These are phyloP conservation scores for Colletotrichum plurivorum DNA, from an alignment of 2,329 filamentous ascomycete species.

Conservation along the genomic window DNA sequence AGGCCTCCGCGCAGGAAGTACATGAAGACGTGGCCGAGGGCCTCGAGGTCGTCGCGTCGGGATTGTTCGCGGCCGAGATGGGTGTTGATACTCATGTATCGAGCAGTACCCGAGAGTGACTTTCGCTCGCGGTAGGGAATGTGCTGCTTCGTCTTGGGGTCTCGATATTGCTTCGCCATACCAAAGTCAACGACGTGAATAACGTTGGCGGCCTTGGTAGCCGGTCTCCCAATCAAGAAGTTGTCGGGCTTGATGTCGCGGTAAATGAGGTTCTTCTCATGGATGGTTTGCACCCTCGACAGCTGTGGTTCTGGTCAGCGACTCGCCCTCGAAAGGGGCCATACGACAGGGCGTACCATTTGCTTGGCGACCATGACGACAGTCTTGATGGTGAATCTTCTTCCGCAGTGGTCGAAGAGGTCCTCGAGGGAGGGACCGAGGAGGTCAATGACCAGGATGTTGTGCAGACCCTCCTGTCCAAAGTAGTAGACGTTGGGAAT, in stretches of 20 bases:
- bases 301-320: constrained; percentile 64
- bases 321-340: neutral
- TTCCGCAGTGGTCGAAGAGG: constrained; percentile 96
- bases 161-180: constrained; percentile 99
- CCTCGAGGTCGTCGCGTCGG: constrained; percentile 94
- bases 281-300: constrained; percentile 91
- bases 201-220: constrained; percentile 95
- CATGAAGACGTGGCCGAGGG: constrained; percentile 82
- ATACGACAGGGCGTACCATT: constrained; percentile 73
- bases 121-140: constrained; percentile 98
- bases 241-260: constrained; percentile 99
- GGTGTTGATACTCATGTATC: constrained; percentile 99
- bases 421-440: constrained; percentile 96
- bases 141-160: constrained; percentile 99
- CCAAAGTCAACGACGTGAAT: constrained; percentile 99
- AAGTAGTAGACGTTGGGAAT: constrained; percentile 99
- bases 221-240: constrained; percentile 94
- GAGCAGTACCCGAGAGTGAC: constrained; percentile 93
- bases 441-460: constrained; percentile 97
- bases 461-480: constrained; percentile 97
- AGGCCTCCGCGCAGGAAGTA: constrained; percentile 81
- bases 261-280: constrained; percentile 99
- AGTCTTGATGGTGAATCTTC: constrained; percentile 96
- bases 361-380: constrained; percentile 99
- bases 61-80: constrained; percentile 97